Evolutionary conservation across 768 basidiomycete genomes (phyloP).

Genomic region (Xanthoconium stramineum): DNA sequence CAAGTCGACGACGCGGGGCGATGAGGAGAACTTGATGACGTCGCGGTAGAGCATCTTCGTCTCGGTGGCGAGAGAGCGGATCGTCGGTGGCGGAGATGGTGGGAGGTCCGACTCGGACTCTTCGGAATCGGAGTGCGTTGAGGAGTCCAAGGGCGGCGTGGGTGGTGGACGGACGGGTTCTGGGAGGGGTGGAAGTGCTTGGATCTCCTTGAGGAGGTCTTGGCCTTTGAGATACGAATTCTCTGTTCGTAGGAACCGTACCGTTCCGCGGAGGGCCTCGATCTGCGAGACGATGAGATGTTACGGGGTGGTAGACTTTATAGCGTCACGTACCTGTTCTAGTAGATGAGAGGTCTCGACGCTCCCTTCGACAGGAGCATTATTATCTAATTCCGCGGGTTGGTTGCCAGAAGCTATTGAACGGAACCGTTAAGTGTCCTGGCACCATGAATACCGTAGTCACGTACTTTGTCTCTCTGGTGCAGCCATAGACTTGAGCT

Average conservation of each 20-base stretch:
- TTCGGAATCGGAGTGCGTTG: conserved; percentile 62
- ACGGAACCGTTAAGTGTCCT: neutral
- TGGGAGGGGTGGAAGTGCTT: conserved; percentile 65
- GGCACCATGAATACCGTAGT: neutral
- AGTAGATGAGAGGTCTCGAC: conserved; percentile 84
- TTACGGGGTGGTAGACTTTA: neutral
- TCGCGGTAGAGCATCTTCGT: conserved; percentile 87
- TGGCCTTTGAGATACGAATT: conserved; percentile 93
- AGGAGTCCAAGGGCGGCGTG: conserved; percentile 68
- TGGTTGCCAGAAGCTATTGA: conserved; percentile 45
- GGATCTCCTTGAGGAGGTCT: conserved; percentile 82
- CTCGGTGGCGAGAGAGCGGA: conserved; percentile 73
- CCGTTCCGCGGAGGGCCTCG: conserved; percentile 85
- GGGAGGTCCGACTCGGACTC: conserved; percentile 54
- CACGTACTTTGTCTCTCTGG: conserved; percentile 69
- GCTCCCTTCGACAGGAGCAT: conserved; percentile 68
- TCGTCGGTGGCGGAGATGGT: conserved; percentile 42
- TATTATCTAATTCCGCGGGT: conserved; percentile 55
- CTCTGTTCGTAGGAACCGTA: conserved; percentile 90
- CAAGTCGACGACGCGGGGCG: conserved; percentile 84
- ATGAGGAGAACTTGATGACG: conserved; percentile 80
- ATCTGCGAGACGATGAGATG: conserved; percentile 48
- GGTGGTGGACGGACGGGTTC: conserved; percentile 45
- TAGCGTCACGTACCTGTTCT: conserved; percentile 62
- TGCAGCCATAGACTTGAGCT: conserved; percentile 66